phyloP scores from a whole-genome alignment of 2,329 filamentous ascomycete species.

The Paraphoma sp. region DNA sequence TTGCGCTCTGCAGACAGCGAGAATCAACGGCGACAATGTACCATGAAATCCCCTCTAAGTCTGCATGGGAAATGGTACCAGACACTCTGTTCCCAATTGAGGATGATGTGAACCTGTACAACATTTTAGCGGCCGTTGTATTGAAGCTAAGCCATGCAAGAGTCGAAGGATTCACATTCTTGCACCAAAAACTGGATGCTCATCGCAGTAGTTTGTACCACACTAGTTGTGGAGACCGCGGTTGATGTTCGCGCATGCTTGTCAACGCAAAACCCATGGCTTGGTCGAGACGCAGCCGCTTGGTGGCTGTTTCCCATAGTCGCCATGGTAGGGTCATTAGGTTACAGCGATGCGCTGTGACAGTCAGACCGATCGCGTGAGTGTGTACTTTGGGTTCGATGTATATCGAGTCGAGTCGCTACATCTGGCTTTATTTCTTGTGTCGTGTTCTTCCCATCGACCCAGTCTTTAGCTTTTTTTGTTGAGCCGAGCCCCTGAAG shows the following conservation, averaged over 20 bases:
- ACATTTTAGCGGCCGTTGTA: background rate
- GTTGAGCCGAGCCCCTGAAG: conserved; percentile 14
- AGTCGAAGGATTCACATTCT: background rate
- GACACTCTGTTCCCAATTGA: background rate
- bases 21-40: too few relatives aligned
- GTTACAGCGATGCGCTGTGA: conserved; percentile 40
- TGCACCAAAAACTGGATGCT: background rate
- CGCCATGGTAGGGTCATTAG: conserved; percentile 34
- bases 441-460: conserved; percentile 23
- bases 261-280: conserved; percentile 8
- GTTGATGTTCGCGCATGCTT: conserved; percentile 19
- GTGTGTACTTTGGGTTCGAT: conserved; percentile 17
- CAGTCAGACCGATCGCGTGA: conserved; percentile 27
- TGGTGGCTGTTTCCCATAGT: conserved; percentile 25
- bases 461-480: conserved; percentile 16
- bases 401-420: conserved; percentile 14
- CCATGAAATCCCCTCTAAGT: background rate
- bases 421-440: conserved; percentile 19
- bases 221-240: conserved; percentile 16
- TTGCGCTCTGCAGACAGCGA: too few relatives aligned
- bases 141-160: background rate
- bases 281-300: conserved; percentile 18
- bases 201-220: conserved; percentile 17
- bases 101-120: background rate
- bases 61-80: conserved; percentile 2